Evolutionary conservation across 1,284 basidiomycete genomes (phyloP), one percentile per base, ranked within the genome.

Genomic region (Cutaneotrichosporon sp.): DNA sequence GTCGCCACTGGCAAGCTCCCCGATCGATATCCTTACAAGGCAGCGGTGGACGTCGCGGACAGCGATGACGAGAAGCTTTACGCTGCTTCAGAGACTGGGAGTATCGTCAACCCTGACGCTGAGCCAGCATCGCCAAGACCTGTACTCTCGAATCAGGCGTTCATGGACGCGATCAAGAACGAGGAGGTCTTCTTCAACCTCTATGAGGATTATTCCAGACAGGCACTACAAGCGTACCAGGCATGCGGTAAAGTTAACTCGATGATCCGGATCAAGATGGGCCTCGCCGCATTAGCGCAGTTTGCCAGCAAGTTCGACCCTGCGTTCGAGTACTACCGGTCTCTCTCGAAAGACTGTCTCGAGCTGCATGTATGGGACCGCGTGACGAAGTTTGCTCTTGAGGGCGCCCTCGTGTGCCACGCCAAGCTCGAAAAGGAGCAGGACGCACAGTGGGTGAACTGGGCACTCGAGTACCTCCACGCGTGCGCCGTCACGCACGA

Each of bases 261-360:
- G 71, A 90, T 91, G 1, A 80, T 95, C 50, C 89, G 90, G 72
- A 81, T 97, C 53, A 91, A 92, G 72, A 89, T 89, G 2, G 88
- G 86, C 71, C 83, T 97, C 4, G 94, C 93, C 0, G 90, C 90
- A 9, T 85, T 98, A 22, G 91, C 97, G 70, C 78, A 89, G 91
- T 94, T 71, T 38, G 63, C 65, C 5, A 26, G 74, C 51, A 69
- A 76, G 21, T 77, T 69, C 66, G 38, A 52, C 6, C 36, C 67
- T 16, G 76, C 76, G 1, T 76, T 76, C 59, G 70, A 73, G 36
- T 66, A 73, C 8, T 76, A 65, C 49, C 65, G 74, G n/a, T 63
- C 51, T 2, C 55, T 78, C 30, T 72, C 74, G 0, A 72, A 69
- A 47, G 71, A 75, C 50, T 78, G 76, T 58, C 70, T 70, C 1